Evolutionary conservation across 306 rosid species (phyloP).

Genomic region (Quercus glauca): DNA sequence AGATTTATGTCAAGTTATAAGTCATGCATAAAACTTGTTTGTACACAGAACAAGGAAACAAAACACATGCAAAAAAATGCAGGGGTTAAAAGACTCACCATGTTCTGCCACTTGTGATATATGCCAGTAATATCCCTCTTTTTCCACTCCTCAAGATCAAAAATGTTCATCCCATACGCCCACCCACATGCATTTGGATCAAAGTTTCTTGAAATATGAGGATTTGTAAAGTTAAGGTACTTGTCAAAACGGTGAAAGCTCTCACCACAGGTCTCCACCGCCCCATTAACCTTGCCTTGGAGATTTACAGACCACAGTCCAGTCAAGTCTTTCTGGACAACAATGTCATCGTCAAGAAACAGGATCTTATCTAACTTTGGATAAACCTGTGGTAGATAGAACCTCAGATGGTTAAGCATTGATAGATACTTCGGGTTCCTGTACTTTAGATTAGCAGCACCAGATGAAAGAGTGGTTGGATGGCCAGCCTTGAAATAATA

Average conservation of each 20-base stretch:
- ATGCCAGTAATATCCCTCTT: slow-evolving; percentile 84
- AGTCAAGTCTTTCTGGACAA: slow-evolving; percentile 95
- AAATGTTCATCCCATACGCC: slow-evolving; percentile 97
- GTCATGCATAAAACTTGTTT: background rate
- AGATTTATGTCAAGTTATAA: background rate
- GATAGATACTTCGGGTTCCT: slow-evolving; percentile 97
- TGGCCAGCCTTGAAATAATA: slow-evolving; percentile 91
- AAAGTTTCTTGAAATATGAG: slow-evolving; percentile 81
- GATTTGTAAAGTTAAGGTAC: slow-evolving; percentile 87
- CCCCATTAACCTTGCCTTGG: slow-evolving; percentile 90
- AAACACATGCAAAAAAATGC: slow-evolving; percentile 13
- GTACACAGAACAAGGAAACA: background rate
- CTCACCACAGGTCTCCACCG: slow-evolving; percentile 91
- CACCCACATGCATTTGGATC: slow-evolving; percentile 95
- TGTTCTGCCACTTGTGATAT: slow-evolving; percentile 98
- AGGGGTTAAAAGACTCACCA: slow-evolving; percentile 60
- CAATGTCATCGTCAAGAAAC: slow-evolving; percentile 94
- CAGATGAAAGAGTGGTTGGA: slow-evolving; percentile 58
- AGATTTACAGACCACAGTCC: slow-evolving; percentile 79
- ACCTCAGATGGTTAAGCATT: slow-evolving; percentile 94
- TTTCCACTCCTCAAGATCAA: slow-evolving; percentile 94
- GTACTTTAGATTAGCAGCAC: slow-evolving; percentile 93
- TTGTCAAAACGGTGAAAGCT: slow-evolving; percentile 96
- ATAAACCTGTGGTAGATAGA: slow-evolving; percentile 93
- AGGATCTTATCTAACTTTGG: slow-evolving; percentile 88